Evolutionary conservation across 306 rosid genomes (phyloP).

Genomic region (Ormosia emarginata): DNA sequence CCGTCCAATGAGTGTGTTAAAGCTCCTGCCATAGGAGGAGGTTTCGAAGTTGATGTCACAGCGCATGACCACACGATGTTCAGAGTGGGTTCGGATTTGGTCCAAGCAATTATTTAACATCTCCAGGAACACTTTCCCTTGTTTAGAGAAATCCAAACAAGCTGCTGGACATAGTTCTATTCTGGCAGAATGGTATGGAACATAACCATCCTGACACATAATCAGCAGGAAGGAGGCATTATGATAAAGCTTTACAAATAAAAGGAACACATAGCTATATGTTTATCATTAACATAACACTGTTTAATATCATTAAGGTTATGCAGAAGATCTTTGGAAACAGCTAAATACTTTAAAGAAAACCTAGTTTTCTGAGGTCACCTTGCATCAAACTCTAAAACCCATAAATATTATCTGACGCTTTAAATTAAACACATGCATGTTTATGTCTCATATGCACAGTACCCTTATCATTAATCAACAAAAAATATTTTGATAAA

Average conservation of each 20-base stretch:
- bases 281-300: neutral
- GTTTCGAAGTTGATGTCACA: constrained; percentile 83
- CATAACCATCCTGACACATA: constrained; percentile 79
- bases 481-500: neutral
- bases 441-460: neutral
- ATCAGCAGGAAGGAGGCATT: neutral
- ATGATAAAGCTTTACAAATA: neutral
- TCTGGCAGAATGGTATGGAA: constrained; percentile 92
- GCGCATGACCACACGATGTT: constrained; percentile 70
- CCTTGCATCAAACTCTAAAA: neutral
- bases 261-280: neutral
- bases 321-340: neutral
- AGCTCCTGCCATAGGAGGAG: constrained; percentile 67
- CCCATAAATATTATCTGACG: neutral
- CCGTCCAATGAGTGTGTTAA: constrained; percentile 73
- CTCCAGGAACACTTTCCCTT: constrained; percentile 62
- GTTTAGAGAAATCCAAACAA: constrained; percentile 58
- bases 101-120: constrained; percentile 83
- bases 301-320: neutral
- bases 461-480: neutral
- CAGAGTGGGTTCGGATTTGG: constrained; percentile 55
- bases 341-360: neutral
- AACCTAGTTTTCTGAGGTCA: neutral
- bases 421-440: neutral
- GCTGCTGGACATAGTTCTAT: constrained; percentile 77